Conservation (phyloP, 345 rosid genomes). For the Salix viminalis region DNA sequence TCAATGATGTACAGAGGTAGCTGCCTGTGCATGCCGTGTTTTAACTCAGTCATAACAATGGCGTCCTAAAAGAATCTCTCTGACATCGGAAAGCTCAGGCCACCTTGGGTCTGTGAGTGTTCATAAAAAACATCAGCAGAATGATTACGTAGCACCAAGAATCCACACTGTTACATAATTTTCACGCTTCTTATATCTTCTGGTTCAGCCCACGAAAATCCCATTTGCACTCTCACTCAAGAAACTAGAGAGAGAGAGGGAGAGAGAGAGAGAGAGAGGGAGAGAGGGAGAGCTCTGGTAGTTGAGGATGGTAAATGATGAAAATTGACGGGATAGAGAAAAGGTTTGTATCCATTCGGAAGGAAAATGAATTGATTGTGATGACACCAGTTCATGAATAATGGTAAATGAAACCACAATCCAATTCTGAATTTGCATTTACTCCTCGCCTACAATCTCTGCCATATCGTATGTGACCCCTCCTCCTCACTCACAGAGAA, state of each 20-base stretch:
- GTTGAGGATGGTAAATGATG: slow-evolving; percentile 42
- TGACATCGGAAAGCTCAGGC: slow-evolving; percentile 5
- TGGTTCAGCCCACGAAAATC: neutral
- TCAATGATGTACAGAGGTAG: neutral
- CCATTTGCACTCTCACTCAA: neutral
- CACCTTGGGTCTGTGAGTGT: neutral
- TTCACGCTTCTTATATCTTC: neutral
- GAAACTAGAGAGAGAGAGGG: neutral
- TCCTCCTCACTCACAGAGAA: neutral
- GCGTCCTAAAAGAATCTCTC: neutral
- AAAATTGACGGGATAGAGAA: slow-evolving; percentile 32
- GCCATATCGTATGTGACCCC: neutral
- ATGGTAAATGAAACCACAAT: slow-evolving; percentile 34
- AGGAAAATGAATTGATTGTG: slow-evolving; percentile 1
- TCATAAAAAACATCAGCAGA: neutral
- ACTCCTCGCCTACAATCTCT: slow-evolving; percentile 11
- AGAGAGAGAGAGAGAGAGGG: neutral
- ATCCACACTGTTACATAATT: neutral
- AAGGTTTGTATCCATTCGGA: slow-evolving; percentile 12
- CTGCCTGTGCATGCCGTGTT: neutral
- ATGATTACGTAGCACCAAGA: neutral
- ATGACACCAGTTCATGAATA: slow-evolving; percentile 3
- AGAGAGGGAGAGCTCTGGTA: neutral
- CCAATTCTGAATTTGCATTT: slow-evolving; percentile 31
- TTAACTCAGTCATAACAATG: neutral